Conservation (phyloP, 1,284 basidiomycete species). For the Irpex sp. region DNA sequence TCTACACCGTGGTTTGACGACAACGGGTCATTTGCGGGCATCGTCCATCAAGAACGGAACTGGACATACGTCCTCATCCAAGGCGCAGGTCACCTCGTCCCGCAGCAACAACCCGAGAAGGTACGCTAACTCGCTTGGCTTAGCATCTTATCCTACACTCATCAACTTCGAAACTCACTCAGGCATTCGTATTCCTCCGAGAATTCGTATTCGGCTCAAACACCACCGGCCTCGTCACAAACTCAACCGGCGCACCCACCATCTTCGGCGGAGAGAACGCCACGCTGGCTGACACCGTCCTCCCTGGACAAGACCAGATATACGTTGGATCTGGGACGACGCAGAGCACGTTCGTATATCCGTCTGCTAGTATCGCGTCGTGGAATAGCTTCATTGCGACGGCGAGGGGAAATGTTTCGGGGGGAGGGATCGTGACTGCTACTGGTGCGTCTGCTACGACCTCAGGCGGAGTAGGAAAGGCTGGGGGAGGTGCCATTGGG, state of each 20-base stretch:
- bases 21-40: no score
- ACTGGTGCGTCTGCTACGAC: neutral
- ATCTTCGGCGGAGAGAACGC: constrained; percentile 17
- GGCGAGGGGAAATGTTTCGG: constrained; percentile 7
- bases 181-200: constrained; percentile 21
- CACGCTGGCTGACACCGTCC: constrained; percentile 2
- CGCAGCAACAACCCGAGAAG: constrained; percentile 37
- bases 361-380: constrained; percentile 41
- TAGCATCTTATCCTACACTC: no score
- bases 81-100: constrained; percentile 4
- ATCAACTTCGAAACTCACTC: no score
- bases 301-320: constrained; percentile 16
- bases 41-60: no score
- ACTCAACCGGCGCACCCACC: neutral
- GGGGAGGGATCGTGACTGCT: neutral
- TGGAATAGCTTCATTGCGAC: constrained; percentile 40
- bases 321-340: constrained; percentile 19
- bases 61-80: neutral
- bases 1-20: no score
- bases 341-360: constrained; percentile 17
- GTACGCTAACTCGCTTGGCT: constrained; percentile 38
- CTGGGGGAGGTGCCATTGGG: no score
- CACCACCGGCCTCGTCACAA: constrained; percentile 20
- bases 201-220: constrained; percentile 27
- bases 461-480: no score